phyloP scores from a whole-genome alignment of 495 filamentous ascomycete species.

The Trichoderma reesei region DNA sequence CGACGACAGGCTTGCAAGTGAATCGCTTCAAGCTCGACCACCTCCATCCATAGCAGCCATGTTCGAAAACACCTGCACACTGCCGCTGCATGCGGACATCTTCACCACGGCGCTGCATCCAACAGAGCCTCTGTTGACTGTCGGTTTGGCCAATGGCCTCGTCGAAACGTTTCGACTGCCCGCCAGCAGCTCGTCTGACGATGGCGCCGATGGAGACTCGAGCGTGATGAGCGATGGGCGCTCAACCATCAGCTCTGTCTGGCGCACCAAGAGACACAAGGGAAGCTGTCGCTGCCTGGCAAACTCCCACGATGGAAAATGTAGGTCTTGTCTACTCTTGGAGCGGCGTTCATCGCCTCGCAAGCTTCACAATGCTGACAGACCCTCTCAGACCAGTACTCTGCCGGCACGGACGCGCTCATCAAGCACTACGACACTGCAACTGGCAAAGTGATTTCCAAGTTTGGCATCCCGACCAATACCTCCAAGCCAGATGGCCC shows the following conservation, averaged over 20 bases:
- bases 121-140: conserved; percentile 66
- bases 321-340: conserved; percentile 21
- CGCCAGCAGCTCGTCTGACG: conserved; percentile 36
- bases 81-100: conserved; percentile 76
- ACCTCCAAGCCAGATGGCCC: conserved; percentile 50
- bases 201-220: conserved; percentile 32
- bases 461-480: conserved; percentile 53
- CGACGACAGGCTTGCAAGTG: neutral
- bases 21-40: neutral
- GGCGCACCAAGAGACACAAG: conserved; percentile 84
- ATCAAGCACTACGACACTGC: conserved; percentile 75
- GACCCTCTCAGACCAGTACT: conserved; percentile 53
- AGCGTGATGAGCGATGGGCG: conserved; percentile 50
- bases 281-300: conserved; percentile 75
- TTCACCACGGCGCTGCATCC: conserved; percentile 87
- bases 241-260: conserved; percentile 69
- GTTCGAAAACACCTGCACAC: conserved; percentile 84
- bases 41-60: conserved; percentile 17
- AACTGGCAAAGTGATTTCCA: conserved; percentile 72
- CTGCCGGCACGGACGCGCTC: conserved; percentile 79
- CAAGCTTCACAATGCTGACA: neutral
- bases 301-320: conserved; percentile 65
- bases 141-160: conserved; percentile 76
- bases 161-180: conserved; percentile 74
- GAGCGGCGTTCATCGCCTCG: neutral